Evolutionary conservation across 1,284 basidiomycete species (phyloP), one percentile per base, ranked within the genome.

Genomic region (Apiotrichum mycotoxinovorans): DNA sequence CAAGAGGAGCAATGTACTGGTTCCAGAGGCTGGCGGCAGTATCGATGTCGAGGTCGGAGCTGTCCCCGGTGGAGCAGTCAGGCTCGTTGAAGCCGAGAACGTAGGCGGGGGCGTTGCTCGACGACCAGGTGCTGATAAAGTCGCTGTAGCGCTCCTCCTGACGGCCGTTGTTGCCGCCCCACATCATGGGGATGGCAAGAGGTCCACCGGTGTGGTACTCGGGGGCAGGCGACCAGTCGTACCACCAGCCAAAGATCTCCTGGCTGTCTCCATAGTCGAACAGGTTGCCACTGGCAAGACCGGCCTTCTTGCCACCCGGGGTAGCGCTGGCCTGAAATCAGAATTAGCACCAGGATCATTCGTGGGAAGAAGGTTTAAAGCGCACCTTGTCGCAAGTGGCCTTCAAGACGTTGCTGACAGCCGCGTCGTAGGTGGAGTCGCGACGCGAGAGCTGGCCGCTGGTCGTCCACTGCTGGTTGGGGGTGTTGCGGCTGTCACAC

Each of bases 51-150:
- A 65, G 48, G 50, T 51, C 60, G 5, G 56, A 59, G 27, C 62
- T 52, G 20, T 38, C 37, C 38, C 52, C 23, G 11, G 69, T 69
- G 3, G 60, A 57, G 57, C 76, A 77, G 63, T 78, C 77, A 20
- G 77, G 77, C 66, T 78, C 77, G 55, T 77, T 71, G 59, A 69
- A 75, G 12, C 74, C 76, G 35, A 75, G 67, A 48, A 77, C 61
- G 61, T 71, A 78, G 17, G 22, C 5, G 20, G 49, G 44, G 15
- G 43, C 60, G 43, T 71, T 51, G 66, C 30, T 25, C 3, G 4
- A 15, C 20, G 12, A 3, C 34, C 47, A 37, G 11, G 23, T 20
- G 5, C 11, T 3, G 11, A 5, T 26, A n/a, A 78, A 78, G 2
- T 64, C 57, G 22, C 55, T 47, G 23, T 74, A 57, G 35, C 77